These are phyloP conservation scores for Candida succiphila DNA, from an alignment of 805 yeast species.

Conservation along the genomic window DNA sequence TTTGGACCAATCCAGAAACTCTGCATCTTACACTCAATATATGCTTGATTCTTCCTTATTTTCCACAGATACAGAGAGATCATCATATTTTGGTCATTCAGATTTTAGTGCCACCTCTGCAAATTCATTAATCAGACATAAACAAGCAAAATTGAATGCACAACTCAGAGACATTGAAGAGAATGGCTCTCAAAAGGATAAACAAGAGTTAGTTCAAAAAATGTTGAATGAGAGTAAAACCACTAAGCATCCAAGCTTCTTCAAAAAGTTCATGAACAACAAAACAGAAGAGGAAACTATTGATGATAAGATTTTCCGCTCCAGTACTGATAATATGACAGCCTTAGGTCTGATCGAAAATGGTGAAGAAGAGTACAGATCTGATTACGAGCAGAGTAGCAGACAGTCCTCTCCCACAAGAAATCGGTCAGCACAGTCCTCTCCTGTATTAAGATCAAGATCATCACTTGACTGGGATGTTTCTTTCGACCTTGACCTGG, in stretches of 20 bases:
- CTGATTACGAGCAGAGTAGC: background rate
- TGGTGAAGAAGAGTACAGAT: background rate
- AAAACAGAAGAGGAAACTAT: constrained; percentile 21
- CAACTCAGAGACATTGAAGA: constrained; percentile 9
- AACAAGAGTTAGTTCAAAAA: constrained; percentile 25
- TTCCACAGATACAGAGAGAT: constrained; percentile 24
- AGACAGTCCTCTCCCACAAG: background rate
- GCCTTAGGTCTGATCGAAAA: constrained; percentile 2
- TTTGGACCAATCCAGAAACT: background rate
- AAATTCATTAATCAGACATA: constrained; percentile 74
- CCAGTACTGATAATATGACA: constrained; percentile 7
- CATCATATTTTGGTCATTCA: constrained; percentile 44
- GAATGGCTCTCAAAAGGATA: constrained; percentile 10
- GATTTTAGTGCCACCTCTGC: constrained; percentile 87
- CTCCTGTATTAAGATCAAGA: background rate
- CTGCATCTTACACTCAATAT: constrained; percentile 15
- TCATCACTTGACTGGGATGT: too few species aligned
- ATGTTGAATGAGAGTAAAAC: constrained; percentile 33
- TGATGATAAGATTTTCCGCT: constrained; percentile 22
- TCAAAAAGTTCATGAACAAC: constrained; percentile 31
- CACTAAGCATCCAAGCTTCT: constrained; percentile 31
- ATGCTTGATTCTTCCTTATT: constrained; percentile 20
- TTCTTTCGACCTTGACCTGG: constrained; percentile 35
- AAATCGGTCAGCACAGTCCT: background rate
- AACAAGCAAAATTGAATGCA: constrained; percentile 19